A percentile compares a stretch with the other conserved stretches of the same genome.
phyloP scores from a whole-genome alignment of 192 early-diverging fungal species.

The Geranomyces variabilis region DNA sequence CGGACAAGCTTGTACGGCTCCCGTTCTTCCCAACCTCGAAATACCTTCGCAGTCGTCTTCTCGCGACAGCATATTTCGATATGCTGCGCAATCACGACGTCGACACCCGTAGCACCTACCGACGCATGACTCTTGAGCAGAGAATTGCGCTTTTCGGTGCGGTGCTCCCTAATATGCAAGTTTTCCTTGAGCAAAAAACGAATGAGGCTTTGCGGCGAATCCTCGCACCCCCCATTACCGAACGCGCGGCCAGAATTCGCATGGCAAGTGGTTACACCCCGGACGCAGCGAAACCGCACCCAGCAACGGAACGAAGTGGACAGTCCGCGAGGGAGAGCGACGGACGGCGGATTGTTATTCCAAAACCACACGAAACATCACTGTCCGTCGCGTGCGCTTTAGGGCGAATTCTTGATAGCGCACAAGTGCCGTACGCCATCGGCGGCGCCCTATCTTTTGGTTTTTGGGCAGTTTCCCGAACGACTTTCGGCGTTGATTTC shows the following conservation, averaged over 20 bases:
- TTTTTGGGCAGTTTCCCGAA: conserved; percentile 13
- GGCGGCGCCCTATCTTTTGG: conserved; percentile 12
- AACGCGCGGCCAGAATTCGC: conserved; percentile 10
- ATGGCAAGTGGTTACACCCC: conserved; percentile 1
- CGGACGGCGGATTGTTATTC: conserved; percentile 14
- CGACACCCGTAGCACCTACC: conserved; percentile 12
- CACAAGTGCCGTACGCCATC: conserved; percentile 13
- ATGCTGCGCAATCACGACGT: conserved; percentile 10
- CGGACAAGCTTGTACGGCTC: conserved; percentile 11
- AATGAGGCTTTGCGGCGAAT: conserved; percentile 12
- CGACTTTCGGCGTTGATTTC: conserved; percentile 12
- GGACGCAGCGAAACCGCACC: conserved; percentile 10
- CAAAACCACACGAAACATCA: conserved; percentile 11
- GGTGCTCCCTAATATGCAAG: conserved; percentile 14
- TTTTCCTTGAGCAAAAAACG: conserved; percentile 10
- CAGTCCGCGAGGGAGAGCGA: conserved; percentile 14
- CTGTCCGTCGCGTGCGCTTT: conserved; percentile 14
- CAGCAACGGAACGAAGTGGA: conserved; percentile 9
- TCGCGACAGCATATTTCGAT: conserved; percentile 10
- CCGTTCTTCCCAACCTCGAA: conserved; percentile 9
- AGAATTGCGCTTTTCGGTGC: conserved; percentile 13
- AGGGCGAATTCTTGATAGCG: conserved; percentile 12
- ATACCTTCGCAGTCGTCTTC: conserved; percentile 7
- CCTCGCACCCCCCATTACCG: conserved; percentile 13
- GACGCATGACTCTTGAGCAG: conserved; percentile 10